Conservation (phyloP, 2,329 filamentous ascomycete species). For the Penicillium sp. region DNA sequence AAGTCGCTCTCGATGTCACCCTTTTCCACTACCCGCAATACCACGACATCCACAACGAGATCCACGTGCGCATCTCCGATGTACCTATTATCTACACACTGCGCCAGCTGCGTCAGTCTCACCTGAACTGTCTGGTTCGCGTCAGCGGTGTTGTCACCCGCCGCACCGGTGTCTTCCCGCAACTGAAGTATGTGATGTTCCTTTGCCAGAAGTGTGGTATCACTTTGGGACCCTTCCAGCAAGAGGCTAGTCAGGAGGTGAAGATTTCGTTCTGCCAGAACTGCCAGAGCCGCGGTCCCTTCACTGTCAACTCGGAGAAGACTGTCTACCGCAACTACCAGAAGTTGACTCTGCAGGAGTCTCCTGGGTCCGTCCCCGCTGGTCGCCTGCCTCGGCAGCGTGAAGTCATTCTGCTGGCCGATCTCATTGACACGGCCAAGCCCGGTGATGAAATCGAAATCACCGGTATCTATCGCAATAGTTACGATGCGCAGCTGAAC, state of each 20-base stretch:
- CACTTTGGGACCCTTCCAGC: conserved; percentile 91
- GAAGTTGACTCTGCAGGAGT: conserved; percentile 94
- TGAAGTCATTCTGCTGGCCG: conserved; percentile 93
- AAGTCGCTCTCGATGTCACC: conserved; percentile 93
- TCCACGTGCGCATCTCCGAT: conserved; percentile 94
- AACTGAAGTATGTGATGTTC: conserved; percentile 98
- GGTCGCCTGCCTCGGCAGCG: conserved; percentile 88
- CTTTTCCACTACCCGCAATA: conserved; percentile 96
- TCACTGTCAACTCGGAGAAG: conserved; percentile 93
- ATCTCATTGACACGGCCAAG: conserved; percentile 93
- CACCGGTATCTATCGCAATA: conserved; percentile 95
- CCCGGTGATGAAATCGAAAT: conserved; percentile 97
- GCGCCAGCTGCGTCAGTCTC: conserved; percentile 87
- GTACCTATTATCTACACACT: conserved; percentile 92
- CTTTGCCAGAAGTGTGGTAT: conserved; percentile 90
- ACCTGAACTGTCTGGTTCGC: conserved; percentile 90
- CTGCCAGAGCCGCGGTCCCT: conserved; percentile 91
- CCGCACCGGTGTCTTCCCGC: conserved; percentile 90
- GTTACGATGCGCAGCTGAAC: conserved; percentile 95
- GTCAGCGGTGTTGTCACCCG: conserved; percentile 94
- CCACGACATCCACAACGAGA: conserved; percentile 93
- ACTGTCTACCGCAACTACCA: conserved; percentile 99
- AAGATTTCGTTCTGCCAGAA: conserved; percentile 95
- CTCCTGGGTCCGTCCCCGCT: conserved; percentile 91
- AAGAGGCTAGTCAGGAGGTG: conserved; percentile 93